Base-by-base conservation (phyloP, 1,139 yeast genomes). In the Scheffersomyces titani region DNA sequence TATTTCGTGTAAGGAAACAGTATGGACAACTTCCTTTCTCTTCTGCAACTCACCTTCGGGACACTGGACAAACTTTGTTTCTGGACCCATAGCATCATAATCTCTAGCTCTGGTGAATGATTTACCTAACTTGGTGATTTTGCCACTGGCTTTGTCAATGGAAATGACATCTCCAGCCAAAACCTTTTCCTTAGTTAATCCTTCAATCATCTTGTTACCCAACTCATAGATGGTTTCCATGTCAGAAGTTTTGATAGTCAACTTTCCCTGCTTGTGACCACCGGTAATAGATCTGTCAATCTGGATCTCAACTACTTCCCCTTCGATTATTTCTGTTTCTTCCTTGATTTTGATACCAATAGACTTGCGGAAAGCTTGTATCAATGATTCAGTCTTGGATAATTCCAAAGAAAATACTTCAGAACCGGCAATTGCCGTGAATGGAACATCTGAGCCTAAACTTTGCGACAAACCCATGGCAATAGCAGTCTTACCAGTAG, bases 71-170 rank as follows among this genome's bases (percentile, higher is more conserved):
- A 94, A 96, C 73, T 92, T 92, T 49, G 98, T 92, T 67, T 96
- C 98, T 51, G 98, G 97, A 6, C 99, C 98, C 98, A 94, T 94
- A 49, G 99, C 99, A 75, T 96, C 99, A 74, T 94, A 96, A 74
- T 96, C 99, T 70, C 99, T 84, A 4, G 98, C 96, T 65, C 99
- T 85, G 11, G 98, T 88, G 73, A 92, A 94, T 1, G 98, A 92
- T 71, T 97, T 87, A 59, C 99, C 99, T 62, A 96, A 82, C 74
- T 93, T 94, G 52, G 96, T 87, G 66, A 94, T 91, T 69, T 92
- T 92, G 55, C 99, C 99, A 57, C 92, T 86, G 2, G 98, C 93
- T 76, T 94, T 94, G 74, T 96, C 99, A 70, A 96, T 92, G 20
- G 97, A 88, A 61, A 96, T 90, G 55, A 96, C 96, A 75, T 96